Conservation (phyloP, 1,284 basidiomycete genomes). For the Agaricales sp. region DNA sequence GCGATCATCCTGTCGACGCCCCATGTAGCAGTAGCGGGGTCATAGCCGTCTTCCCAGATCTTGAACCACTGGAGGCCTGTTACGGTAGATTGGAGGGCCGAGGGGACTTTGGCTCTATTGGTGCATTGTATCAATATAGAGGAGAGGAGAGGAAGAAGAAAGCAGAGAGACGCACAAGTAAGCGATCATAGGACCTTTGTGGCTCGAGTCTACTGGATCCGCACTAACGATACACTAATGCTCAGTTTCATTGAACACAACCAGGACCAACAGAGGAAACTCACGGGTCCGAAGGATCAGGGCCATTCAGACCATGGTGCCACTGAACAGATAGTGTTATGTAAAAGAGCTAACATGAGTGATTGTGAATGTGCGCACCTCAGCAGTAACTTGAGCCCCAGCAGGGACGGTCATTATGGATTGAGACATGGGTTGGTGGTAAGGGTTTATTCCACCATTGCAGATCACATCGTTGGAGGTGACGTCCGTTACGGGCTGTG, state of each 20-base stretch:
- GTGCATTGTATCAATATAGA: neutral
- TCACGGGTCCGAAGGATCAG: neutral
- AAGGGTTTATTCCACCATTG: conserved; percentile 53
- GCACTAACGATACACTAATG: conserved; percentile 30
- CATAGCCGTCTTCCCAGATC: conserved; percentile 23
- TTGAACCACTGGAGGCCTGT: conserved; percentile 50
- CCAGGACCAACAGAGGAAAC: neutral
- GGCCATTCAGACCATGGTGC: conserved; percentile 37
- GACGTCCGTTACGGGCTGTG: conserved; percentile 40
- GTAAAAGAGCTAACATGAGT: neutral
- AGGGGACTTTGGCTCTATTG: conserved; percentile 31
- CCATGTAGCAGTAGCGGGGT: conserved; percentile 15
- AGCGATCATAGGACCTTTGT: conserved; percentile 43
- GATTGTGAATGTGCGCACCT: conserved; percentile 12
- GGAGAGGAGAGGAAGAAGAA: conserved; percentile 3
- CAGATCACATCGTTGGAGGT: conserved; percentile 48
- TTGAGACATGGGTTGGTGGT: conserved; percentile 39
- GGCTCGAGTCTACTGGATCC: conserved; percentile 42
- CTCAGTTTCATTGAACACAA: no score
- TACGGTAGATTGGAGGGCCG: conserved; percentile 32
- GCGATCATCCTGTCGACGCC: conserved; percentile 29
- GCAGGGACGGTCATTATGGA: conserved; percentile 40
- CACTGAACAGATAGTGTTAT: conserved; percentile 15
- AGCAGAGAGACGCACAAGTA: conserved; percentile 32
- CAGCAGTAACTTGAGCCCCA: conserved; percentile 38